phyloP scores from a whole-genome alignment of 768 basidiomycete species.

The Strobilomyces echinocephalus region DNA sequence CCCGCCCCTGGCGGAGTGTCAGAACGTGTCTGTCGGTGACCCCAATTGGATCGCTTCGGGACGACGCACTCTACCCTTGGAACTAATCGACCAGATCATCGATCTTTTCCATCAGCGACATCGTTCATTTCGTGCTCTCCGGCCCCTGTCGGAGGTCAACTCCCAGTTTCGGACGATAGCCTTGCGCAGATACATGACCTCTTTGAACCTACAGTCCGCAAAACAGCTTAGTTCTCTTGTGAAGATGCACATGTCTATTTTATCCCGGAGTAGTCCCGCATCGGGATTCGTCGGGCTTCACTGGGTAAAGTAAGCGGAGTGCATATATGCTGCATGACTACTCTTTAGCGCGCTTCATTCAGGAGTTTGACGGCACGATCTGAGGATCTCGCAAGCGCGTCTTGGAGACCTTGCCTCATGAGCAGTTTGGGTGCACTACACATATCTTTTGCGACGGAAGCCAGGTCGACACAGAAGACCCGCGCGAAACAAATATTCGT shows the following conservation, averaged over 20 bases:
- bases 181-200: constrained; percentile 34
- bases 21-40: not conserved
- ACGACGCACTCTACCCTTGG: constrained; percentile 25
- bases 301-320: constrained; percentile 44
- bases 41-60: not conserved
- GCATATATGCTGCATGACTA: constrained; percentile 14
- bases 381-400: constrained; percentile 16
- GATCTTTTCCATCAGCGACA: constrained; percentile 17
- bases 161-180: constrained; percentile 39
- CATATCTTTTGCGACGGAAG: constrained; percentile 41
- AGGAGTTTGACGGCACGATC: constrained; percentile 21
- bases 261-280: constrained; percentile 14
- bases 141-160: constrained; percentile 39
- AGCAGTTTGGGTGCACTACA: constrained; percentile 35
- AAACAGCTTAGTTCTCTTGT: constrained; percentile 28
- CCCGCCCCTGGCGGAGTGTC: constrained; percentile 12
- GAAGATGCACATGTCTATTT: constrained; percentile 29
- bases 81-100: constrained; percentile 31
- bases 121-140: constrained; percentile 32
- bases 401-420: constrained; percentile 30
- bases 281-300: constrained; percentile 29
- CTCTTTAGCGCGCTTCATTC: not conserved
- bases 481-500: constrained; percentile 33
- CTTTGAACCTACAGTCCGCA: constrained; percentile 17
- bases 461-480: constrained; percentile 41